Evolutionary conservation across 257 asterid species (phyloP).

Genomic region (Lantana camara): DNA sequence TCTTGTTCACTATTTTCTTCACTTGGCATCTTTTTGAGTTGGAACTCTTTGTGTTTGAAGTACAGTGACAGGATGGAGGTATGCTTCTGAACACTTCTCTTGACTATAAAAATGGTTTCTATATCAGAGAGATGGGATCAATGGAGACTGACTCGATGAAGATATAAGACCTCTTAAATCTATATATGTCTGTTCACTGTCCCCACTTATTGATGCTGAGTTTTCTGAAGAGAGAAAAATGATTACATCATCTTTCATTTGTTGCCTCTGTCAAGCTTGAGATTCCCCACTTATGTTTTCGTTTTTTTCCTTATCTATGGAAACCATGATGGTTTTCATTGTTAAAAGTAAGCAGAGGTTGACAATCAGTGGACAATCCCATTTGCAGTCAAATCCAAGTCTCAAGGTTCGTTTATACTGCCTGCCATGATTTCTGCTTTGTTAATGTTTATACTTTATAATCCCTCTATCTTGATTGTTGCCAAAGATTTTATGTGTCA

Average conservation of each 20-base stretch:
- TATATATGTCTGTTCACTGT: slow-evolving; percentile 34
- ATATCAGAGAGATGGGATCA: slow-evolving; percentile 25
- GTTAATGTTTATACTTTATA: background rate
- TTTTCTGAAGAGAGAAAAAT: slow-evolving; percentile 34
- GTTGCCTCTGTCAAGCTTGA: slow-evolving; percentile 38
- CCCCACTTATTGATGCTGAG: slow-evolving; percentile 49
- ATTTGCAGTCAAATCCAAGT: slow-evolving; percentile 35
- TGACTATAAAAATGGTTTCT: slow-evolving; percentile 23
- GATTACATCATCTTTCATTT: slow-evolving; percentile 46
- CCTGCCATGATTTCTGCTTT: slow-evolving; percentile 35
- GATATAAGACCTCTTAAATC: slow-evolving; percentile 29
- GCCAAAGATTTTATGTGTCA: background rate
- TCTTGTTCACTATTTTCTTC: slow-evolving; percentile 24
- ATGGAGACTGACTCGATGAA: slow-evolving; percentile 32
- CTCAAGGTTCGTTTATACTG: slow-evolving; percentile 34
- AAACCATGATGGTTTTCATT: slow-evolving; percentile 14
- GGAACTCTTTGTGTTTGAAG: slow-evolving; percentile 11
- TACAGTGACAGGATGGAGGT: slow-evolving; percentile 28
- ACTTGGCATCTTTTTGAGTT: slow-evolving; percentile 34
- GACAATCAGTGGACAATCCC: slow-evolving; percentile 34
- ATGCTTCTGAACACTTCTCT: slow-evolving; percentile 23
- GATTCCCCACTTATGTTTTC: slow-evolving; percentile 46
- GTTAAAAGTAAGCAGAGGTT: slow-evolving; percentile 27
- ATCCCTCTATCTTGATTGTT: slow-evolving; percentile 17
- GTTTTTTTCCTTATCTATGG: slow-evolving; percentile 8